Base-by-base conservation (phyloP, 441 rosid genomes). In the Aleurites moluccanus region DNA sequence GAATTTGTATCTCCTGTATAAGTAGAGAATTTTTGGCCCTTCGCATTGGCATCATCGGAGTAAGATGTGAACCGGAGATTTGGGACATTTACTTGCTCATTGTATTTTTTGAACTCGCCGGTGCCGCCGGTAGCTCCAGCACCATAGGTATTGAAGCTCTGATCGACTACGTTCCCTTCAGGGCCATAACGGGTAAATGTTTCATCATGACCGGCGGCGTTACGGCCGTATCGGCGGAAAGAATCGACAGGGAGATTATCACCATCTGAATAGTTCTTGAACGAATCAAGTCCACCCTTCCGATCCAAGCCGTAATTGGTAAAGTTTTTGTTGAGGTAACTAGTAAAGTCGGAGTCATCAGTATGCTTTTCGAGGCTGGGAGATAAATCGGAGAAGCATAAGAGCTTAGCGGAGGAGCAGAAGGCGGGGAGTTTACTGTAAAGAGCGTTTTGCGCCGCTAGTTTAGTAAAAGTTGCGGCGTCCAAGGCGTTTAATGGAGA, bases 61-160 rank as follows among this genome's bases (percentile, higher is more conserved):
- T 93, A 93, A 55, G 85, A 80, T 14, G 80, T 81, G 86, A 96
- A 96, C 20, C 81, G 79, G n/a, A 90, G 86, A 75, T 86, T 78
- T 30, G 97, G 96, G 1, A 83, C 70, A 81, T 96, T 96, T 14
- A 87, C 91, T 4, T 75, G 67, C 33, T 45, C 77, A 25, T 86
- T 88, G 80, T 96, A 96, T 71, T 73, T 77, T 21, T 67, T 81
- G 87, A 96, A 96, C 0, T 81, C 84, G 16, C 98, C 89, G 6
- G 67, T 25, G 33, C 98, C 97, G 15, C 97, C 94, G 25, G 89
- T 87, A 23, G 91, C 88, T 14, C 74, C 76, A 11, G 82, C 72
- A 1, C 93, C 96, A 80, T 95, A 95, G n/a, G 93, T 81, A 69
- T 88, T 89, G 88, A 95, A 95, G 67, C 84, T 79, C 81, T 95